These are phyloP conservation scores for Ilex asprella DNA, from an alignment of 257 asterid genomes.

Conservation along the genomic window DNA sequence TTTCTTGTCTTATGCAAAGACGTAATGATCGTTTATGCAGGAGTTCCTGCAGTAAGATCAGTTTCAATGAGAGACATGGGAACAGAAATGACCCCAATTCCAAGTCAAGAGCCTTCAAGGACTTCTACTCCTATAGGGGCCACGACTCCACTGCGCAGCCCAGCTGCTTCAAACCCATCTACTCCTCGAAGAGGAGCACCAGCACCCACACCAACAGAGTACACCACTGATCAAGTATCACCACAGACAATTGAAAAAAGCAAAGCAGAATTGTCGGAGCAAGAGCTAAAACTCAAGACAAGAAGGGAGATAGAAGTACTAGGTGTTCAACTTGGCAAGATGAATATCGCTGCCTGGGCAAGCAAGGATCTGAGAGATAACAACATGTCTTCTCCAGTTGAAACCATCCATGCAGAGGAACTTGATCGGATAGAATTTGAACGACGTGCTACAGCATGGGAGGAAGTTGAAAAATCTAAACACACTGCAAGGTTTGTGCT, in stretches of 20 bases:
- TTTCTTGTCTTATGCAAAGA: conserved; percentile 1
- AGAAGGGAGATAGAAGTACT: conserved; percentile 88
- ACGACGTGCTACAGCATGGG: conserved; percentile 93
- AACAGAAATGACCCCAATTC: conserved; percentile 98
- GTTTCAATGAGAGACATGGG: conserved; percentile 99
- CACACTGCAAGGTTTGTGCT: conserved; percentile 69
- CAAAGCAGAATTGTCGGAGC: conserved; percentile 61
- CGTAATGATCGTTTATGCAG: conserved; percentile 16
- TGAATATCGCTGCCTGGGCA: conserved; percentile 99
- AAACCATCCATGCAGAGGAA: conserved; percentile 32
- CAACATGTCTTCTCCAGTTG: conserved; percentile 23
- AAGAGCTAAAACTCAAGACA: conserved; percentile 71
- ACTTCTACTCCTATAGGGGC: conserved; percentile 80
- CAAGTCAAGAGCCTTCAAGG: conserved; percentile 96
- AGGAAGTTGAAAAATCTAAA: conserved; percentile 78
- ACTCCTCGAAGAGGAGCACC: conserved; percentile 84
- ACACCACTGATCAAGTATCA: conserved; percentile 15
- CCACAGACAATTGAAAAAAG: conserved; percentile 27
- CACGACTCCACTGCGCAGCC: conserved; percentile 87
- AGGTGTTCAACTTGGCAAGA: conserved; percentile 91
- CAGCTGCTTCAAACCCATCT: conserved; percentile 81
- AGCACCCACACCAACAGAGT: conserved; percentile 52
- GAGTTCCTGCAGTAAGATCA: conserved; percentile 57
- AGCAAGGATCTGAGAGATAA: conserved; percentile 74
- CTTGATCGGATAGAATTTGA: conserved; percentile 56